Base-by-base conservation (phyloP, 2,329 filamentous ascomycete species). In the Aspergillus niger region DNA sequence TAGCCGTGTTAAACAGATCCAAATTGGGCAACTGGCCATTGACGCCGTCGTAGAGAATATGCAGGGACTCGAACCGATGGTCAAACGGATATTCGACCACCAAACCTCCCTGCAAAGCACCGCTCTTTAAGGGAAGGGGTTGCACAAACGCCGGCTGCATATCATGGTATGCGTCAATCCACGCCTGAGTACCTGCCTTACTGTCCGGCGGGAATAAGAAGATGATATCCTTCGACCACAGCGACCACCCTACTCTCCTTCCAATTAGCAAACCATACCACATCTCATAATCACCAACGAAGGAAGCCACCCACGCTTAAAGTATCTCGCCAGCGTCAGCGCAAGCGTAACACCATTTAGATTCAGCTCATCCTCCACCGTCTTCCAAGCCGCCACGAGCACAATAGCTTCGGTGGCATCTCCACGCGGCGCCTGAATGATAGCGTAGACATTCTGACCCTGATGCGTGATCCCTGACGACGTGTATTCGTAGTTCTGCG, bases 211-310 rank as follows among this genome's bases (percentile, higher is more conserved):
- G 89, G 50, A 99, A 85, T 5, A 99, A 79, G 68, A 99, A 87
- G 60, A 99, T 94, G 67, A 99, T 97, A 75, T 99, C 95, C 77
- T 99, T 99, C 61, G 93, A 97, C 95, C 95, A 99, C 28, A 99
- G 83, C 56, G 92, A 97, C 95, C 95, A 99, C 68, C 90, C 86
- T 88, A 53, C 30, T 38, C 59, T 28, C 17, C 54, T 47, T 8
- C 3, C 28, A 8, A 30, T 75, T 36, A 72, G 65, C 54, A 59
- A 58, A 38, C 17, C 24, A 54, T n/a, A 20, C 32, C 32, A 36
- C 24, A 41, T 39, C 7, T n/a, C 30, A 6, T 24, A 15, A 44
- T 8, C 13, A 38, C 49, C 22, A 10, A 10, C 24, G 3, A 20
- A 13, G 11, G 3, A 4, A 8, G 43, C 24, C 39, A 70, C 81